These are phyloP conservation scores for Chrysoporthe austroafricana DNA, from an alignment of 2,329 filamentous ascomycete species.

Conservation along the genomic window DNA sequence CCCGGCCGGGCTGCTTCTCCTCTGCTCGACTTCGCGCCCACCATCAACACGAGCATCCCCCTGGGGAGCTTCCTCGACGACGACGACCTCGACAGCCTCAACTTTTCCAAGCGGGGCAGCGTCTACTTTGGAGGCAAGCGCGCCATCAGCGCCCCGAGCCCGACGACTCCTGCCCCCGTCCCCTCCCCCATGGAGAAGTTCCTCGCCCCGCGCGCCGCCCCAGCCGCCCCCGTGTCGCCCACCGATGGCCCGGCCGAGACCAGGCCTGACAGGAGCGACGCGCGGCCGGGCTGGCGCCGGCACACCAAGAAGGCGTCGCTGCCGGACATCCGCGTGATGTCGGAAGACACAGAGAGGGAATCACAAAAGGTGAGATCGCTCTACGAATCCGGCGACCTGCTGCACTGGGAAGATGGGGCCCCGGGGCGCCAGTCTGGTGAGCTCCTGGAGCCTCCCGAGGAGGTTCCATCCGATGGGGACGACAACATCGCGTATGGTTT, in stretches of 20 bases:
- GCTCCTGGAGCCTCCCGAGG: constrained; percentile 52
- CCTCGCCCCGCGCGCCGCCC: constrained; percentile 22
- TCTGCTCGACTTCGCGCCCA: constrained; percentile 46
- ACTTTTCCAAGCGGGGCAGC: constrained; percentile 67
- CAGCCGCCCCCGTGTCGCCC: constrained; percentile 17
- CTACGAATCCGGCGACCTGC: constrained; percentile 60
- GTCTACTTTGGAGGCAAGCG: constrained; percentile 61
- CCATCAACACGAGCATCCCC: constrained; percentile 61
- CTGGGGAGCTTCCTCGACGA: constrained; percentile 61
- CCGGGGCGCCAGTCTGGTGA: constrained; percentile 51
- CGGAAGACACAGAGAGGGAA: constrained; percentile 62
- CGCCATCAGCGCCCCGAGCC: constrained; percentile 27
- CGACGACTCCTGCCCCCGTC: constrained; percentile 2
- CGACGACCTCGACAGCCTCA: constrained; percentile 60
- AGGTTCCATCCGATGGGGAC: constrained; percentile 56
- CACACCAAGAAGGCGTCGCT: constrained; percentile 33
- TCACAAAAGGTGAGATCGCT: constrained; percentile 71
- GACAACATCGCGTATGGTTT: constrained; percentile 61
- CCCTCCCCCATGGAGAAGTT: constrained; percentile 19
- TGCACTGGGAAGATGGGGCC: constrained; percentile 57
- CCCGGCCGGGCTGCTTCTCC: constrained; percentile 32
- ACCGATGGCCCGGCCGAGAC: constrained; percentile 30
- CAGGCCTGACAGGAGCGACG: constrained; percentile 24
- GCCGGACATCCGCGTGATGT: constrained; percentile 57
- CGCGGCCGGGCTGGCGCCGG: constrained; percentile 29